These are phyloP conservation scores for Rhizopogon vulgaris DNA, from an alignment of 768 basidiomycete genomes.

Conservation along the genomic window DNA sequence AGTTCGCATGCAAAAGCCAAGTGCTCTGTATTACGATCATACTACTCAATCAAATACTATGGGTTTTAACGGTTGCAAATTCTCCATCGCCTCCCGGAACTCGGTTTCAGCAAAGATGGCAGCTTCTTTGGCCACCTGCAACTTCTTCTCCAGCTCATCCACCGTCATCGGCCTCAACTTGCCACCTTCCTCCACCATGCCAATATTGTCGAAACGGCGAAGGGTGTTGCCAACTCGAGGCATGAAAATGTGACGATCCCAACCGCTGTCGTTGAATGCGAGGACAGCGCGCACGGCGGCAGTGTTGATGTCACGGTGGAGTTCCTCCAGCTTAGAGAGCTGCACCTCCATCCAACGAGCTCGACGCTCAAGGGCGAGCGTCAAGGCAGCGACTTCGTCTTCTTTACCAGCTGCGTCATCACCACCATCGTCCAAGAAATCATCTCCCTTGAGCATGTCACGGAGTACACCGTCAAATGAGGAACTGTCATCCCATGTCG, in stretches of 20 bases:
- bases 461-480: slow-evolving; percentile 82
- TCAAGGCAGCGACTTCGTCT: slow-evolving; percentile 81
- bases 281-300: slow-evolving; percentile 80
- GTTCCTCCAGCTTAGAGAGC: slow-evolving; percentile 79
- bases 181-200: slow-evolving; percentile 42
- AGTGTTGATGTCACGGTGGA: slow-evolving; percentile 86
- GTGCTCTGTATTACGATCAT: neutral
- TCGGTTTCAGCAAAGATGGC: slow-evolving; percentile 70
- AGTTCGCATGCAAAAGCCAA: neutral
- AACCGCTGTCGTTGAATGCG: slow-evolving; percentile 79
- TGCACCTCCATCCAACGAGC: slow-evolving; percentile 93
- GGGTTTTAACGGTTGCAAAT: slow-evolving; percentile 51
- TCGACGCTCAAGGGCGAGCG: slow-evolving; percentile 79
- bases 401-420: slow-evolving; percentile 63
- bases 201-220: slow-evolving; percentile 61
- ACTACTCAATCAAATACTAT: slow-evolving; percentile 26
- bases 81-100: slow-evolving; percentile 70
- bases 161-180: slow-evolving; percentile 47
- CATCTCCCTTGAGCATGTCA: slow-evolving; percentile 86
- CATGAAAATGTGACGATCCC: slow-evolving; percentile 66
- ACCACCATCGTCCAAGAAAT: slow-evolving; percentile 71
- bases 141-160: slow-evolving; percentile 72
- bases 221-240: slow-evolving; percentile 68
- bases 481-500: slow-evolving; percentile 87
- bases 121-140: slow-evolving; percentile 64